Percentiles rank a stretch among this genome's conserved stretches.
Conservation (phyloP, 108 stramenopile genomes). For the Nannochloropsis salina region DNA sequence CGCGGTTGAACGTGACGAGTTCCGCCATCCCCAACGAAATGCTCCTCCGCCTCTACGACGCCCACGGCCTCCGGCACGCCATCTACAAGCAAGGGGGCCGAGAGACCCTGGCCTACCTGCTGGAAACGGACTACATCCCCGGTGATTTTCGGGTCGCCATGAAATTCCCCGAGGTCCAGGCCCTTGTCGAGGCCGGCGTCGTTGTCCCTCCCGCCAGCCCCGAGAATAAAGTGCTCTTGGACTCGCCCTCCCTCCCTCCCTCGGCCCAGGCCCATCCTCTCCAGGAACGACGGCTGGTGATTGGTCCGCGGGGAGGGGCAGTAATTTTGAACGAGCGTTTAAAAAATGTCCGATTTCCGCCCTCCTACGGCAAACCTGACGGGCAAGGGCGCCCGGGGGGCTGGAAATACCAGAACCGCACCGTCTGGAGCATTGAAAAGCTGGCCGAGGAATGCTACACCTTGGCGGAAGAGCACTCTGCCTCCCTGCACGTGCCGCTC, state of each 20-base stretch:
- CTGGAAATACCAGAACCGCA: background rate
- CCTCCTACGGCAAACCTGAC: background rate
- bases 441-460: background rate
- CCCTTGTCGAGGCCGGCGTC: background rate
- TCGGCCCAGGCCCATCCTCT: background rate
- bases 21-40: constrained; percentile 6
- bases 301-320: background rate
- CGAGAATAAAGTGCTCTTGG: background rate
- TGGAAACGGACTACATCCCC: background rate
- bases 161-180: constrained; percentile 1
- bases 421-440: background rate
- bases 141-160: background rate
- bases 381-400: background rate
- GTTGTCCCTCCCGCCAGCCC: background rate
- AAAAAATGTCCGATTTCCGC: background rate
- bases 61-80: constrained; percentile 16
- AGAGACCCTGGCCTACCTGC: background rate
- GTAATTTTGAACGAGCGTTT: background rate
- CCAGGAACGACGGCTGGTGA: background rate
- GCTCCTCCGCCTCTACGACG: background rate
- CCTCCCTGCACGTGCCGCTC: background rate
- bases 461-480: background rate
- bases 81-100: constrained; percentile 7
- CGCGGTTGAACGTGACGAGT: background rate
- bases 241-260: background rate